These are phyloP conservation scores for Lipomyces anomalus DNA, from an alignment of 805 yeast genomes.

Conservation along the genomic window DNA sequence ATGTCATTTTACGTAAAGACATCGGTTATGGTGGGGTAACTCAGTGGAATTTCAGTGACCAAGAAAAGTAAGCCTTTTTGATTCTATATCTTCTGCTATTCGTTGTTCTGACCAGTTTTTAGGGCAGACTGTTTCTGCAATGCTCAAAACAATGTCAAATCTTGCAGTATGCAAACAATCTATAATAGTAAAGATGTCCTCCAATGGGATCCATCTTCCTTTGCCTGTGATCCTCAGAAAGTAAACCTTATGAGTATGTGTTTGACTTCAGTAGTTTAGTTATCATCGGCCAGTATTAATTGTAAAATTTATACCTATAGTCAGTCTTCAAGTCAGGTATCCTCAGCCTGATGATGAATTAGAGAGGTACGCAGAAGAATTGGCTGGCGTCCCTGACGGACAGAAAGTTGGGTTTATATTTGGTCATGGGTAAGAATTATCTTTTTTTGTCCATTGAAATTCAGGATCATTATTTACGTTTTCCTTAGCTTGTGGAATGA, in stretches of 20 bases:
- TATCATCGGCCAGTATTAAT: too few relatives aligned
- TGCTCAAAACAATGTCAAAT: constrained; percentile 24
- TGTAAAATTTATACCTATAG: too few relatives aligned
- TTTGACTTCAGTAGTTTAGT: too few relatives aligned
- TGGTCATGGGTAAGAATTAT: too few relatives aligned
- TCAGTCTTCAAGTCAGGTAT: constrained; percentile 18
- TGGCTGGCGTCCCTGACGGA: constrained; percentile 10
- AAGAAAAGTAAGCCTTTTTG: constrained; percentile 21
- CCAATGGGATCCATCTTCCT: constrained; percentile 22
- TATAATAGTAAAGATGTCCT: constrained; percentile 15
- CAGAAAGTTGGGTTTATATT: constrained; percentile 16
- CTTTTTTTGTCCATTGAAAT: too few relatives aligned
- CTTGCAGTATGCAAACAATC: constrained; percentile 20
- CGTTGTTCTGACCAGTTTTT: too few relatives aligned
- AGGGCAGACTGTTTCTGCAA: constrained; percentile 24
- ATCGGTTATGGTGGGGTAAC: constrained; percentile 24
- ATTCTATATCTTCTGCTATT: too few relatives aligned
- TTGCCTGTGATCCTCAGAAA: constrained; percentile 20
- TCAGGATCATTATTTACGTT: too few relatives aligned
- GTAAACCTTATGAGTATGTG: constrained; percentile 19
- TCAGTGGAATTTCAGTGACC: constrained; percentile 23
- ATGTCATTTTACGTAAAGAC: constrained; percentile 18
- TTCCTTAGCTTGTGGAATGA: constrained; percentile 25
- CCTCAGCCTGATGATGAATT: constrained; percentile 22
- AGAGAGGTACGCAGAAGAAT: constrained; percentile 11